These are phyloP conservation scores for Chaetoceros muelleri DNA, from an alignment of 108 stramenopile genomes.

Conservation along the genomic window DNA sequence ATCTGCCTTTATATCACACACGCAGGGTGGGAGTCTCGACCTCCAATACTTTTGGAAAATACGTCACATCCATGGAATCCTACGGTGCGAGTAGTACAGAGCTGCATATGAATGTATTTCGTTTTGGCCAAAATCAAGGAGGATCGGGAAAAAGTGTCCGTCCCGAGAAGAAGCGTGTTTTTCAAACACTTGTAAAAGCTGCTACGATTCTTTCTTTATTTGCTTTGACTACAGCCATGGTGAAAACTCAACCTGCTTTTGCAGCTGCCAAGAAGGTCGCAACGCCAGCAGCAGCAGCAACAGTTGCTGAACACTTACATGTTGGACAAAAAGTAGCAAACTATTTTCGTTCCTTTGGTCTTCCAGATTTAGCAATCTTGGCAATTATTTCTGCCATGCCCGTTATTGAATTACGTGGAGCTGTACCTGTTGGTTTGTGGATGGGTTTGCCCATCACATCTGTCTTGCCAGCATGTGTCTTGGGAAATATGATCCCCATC, in stretches of 20 bases:
- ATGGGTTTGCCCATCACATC: slow-evolving; percentile 79
- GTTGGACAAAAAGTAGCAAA: slow-evolving; percentile 79
- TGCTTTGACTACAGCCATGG: background rate
- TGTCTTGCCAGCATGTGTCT: slow-evolving; percentile 77
- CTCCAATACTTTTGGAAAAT: too few relatives aligned
- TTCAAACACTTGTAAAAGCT: background rate
- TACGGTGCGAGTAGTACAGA: too few relatives aligned
- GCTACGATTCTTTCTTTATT: background rate
- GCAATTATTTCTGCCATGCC: slow-evolving; percentile 90
- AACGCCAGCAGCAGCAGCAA: slow-evolving; percentile 7
- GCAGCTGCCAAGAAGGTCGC: slow-evolving; percentile 29
- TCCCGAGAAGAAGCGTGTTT: background rate
- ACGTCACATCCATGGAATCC: too few relatives aligned
- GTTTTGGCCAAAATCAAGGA: background rate
- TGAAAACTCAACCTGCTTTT: slow-evolving; percentile 19
- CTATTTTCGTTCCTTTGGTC: slow-evolving; percentile 65
- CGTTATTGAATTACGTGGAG: slow-evolving; percentile 89
- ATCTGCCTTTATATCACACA: too few relatives aligned
- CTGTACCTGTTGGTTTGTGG: slow-evolving; percentile 84
- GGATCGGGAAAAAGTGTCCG: background rate
- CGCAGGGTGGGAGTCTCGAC: too few relatives aligned
- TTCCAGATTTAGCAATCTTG: slow-evolving; percentile 81
- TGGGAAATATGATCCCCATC: slow-evolving; percentile 90
- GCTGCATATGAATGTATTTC: background rate
- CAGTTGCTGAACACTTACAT: slow-evolving; percentile 56